phyloP scores from a whole-genome alignment of 495 filamentous ascomycete genomes.

The Podospora didyma region DNA sequence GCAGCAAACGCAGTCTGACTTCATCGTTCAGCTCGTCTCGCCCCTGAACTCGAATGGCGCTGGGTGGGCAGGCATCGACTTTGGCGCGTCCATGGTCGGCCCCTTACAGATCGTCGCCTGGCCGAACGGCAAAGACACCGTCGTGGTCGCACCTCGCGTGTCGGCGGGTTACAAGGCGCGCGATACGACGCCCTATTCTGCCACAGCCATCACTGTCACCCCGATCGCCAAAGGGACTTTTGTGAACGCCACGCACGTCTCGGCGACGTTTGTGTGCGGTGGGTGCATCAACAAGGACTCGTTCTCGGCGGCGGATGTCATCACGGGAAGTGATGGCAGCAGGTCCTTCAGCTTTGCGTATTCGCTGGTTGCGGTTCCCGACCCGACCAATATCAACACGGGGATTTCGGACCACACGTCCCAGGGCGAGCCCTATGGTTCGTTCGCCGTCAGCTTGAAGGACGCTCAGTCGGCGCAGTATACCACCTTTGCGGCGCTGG shows the following conservation, averaged over 20 bases:
- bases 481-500: conserved; percentile 20
- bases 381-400: conserved; percentile 12
- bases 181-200: conserved; percentile 11
- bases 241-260: conserved; percentile 21
- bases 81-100: conserved; percentile 18
- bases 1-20: conserved; percentile 15
- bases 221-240: conserved; percentile 20
- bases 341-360: conserved; percentile 17
- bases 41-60: conserved; percentile 12
- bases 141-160: conserved; percentile 12
- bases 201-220: conserved; percentile 1
- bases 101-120: conserved; percentile 20
- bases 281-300: conserved; percentile 22
- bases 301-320: conserved; percentile 6
- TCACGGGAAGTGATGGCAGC: neutral
- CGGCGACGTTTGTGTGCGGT: conserved; percentile 23
- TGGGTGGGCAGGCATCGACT: conserved; percentile 24
- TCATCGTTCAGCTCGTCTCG: conserved; percentile 25
- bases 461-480: conserved; percentile 25
- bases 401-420: conserved; percentile 13
- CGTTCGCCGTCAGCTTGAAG: conserved; percentile 22
- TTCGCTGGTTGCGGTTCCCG: conserved; percentile 4
- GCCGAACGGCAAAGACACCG: conserved; percentile 8
- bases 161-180: conserved; percentile 6
- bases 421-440: conserved; percentile 17